Evolutionary conservation across 805 yeast genomes (phyloP).

Genomic region (Candida qinlingensis): DNA sequence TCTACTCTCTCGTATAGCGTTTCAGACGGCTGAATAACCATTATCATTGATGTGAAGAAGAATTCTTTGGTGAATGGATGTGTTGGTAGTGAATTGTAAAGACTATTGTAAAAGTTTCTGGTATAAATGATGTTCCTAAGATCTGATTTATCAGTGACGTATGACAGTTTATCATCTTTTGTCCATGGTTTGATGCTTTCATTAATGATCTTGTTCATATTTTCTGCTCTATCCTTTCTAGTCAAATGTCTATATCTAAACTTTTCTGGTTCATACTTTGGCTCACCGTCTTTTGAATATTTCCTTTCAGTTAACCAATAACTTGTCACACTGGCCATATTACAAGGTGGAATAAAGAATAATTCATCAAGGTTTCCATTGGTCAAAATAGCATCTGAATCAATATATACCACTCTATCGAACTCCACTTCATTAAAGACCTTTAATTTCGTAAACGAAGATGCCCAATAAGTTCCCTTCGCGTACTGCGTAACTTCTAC

Average conservation of each 20-base stretch:
- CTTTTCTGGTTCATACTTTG: neutral
- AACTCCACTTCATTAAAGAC: conserved; percentile 45
- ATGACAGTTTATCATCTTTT: neutral
- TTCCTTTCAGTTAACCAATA: conserved; percentile 32
- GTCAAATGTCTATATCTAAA: conserved; percentile 1
- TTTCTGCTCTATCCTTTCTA: neutral
- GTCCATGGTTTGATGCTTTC: conserved; percentile 3
- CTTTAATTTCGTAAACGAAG: conserved; percentile 50
- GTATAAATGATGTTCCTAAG: neutral
- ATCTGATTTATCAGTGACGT: neutral
- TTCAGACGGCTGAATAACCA: conserved; percentile 50
- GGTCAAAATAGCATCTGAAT: conserved; percentile 48
- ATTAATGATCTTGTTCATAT: neutral
- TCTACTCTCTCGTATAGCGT: conserved; percentile 17
- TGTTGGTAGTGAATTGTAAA: conserved; percentile 37
- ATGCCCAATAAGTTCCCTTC: conserved; percentile 13
- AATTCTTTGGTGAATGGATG: conserved; percentile 25
- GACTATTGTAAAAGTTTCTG: conserved; percentile 17
- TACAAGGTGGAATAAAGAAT: conserved; percentile 43
- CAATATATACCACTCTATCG: conserved; percentile 51
- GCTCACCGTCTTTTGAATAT: conserved; percentile 12
- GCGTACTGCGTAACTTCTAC: conserved; percentile 6
- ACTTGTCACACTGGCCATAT: conserved; percentile 41
- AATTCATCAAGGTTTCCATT: conserved; percentile 43
- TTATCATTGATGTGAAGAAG: conserved; percentile 39